Base-by-base conservation (phyloP, 208 protist species). In the Trypanosomatidae sp. region DNA sequence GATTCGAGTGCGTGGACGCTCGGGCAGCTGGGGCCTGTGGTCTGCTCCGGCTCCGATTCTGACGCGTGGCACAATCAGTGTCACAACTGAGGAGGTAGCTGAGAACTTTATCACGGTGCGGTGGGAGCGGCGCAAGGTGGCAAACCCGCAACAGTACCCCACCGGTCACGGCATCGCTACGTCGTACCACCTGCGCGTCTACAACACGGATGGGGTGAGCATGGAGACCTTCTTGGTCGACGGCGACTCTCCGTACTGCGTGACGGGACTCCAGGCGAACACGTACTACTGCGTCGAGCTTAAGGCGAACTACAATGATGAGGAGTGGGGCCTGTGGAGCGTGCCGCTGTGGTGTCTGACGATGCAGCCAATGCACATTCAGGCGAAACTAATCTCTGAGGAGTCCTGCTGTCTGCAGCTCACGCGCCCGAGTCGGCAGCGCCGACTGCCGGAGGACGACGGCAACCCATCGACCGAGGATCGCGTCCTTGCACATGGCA, bases 271-370 rank as follows among this genome's bases (percentile, higher is more conserved):
- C 17, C 78, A 56, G 64, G 85, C 94, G n/a, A 90, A 98, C 79
- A 97, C 87, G 13, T 95, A 94, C 75, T 98, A 98, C 89, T 95
- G 92, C 68, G 82, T 96, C 9, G 90, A 95, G 76, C 85, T 98
- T 17, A 96, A 95, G 84, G 94, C 94, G 56, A 91, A 96, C 78
- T 98, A 98, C 85, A 98, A 97, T 73, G 92, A 97, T 72, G 92
- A 97, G 77, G 92, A 97, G 81, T 98, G 94, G 92, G 94, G 92
- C 13, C 77, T 92, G 64, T 98, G 94, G 92, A 95, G 92, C 55
- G 87, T 86, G 46, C 92, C 92, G 55, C 79, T 97, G 73, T 95
- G 91, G 90, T 97, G 90, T 71, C 84, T 97, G 53, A 97, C 94
- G 58, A 95, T 98, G 92, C 85, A 88, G 72, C 87, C 83, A n/a